These are phyloP conservation scores for Serendipita sp. DNA, from an alignment of 768 basidiomycete species.

Conservation along the genomic window DNA sequence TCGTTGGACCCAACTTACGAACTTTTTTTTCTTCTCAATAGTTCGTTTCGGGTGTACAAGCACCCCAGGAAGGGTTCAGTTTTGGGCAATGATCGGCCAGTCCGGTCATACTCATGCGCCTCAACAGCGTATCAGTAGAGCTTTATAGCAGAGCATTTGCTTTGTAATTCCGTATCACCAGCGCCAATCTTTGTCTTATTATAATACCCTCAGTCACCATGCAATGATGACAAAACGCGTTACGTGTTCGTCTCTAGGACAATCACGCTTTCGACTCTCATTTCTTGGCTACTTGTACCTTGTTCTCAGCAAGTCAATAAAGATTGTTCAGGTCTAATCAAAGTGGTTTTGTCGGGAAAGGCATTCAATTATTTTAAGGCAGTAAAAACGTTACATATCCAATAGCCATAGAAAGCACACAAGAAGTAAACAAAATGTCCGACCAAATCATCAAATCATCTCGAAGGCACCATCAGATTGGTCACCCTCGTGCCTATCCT, in stretches of 20 bases:
- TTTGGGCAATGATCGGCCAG: background rate
- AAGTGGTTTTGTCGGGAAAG: too few species aligned
- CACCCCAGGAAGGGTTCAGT: slow-evolving; percentile 9
- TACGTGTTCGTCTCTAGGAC: background rate
- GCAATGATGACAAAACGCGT: background rate
- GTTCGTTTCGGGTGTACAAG: slow-evolving; percentile 7
- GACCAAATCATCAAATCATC: background rate
- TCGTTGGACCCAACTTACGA: background rate
- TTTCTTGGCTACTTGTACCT: background rate
- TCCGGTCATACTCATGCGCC: background rate
- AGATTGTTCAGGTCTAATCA: background rate
- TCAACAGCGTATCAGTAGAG: background rate
- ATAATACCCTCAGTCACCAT: too few species aligned
- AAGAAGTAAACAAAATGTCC: background rate
- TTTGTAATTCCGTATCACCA: too few species aligned
- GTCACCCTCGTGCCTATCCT: background rate
- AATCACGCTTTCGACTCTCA: background rate
- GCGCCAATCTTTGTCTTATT: too few species aligned
- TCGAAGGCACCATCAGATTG: background rate
- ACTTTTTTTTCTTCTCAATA: background rate
- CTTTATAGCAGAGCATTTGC: background rate
- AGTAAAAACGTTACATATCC: background rate
- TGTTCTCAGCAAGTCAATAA: background rate
- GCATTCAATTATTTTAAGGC: too few species aligned
- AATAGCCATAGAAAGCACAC: background rate